Base-by-base conservation (phyloP, 2,329 filamentous ascomycete genomes). In the Colletotrichum viniferum region DNA sequence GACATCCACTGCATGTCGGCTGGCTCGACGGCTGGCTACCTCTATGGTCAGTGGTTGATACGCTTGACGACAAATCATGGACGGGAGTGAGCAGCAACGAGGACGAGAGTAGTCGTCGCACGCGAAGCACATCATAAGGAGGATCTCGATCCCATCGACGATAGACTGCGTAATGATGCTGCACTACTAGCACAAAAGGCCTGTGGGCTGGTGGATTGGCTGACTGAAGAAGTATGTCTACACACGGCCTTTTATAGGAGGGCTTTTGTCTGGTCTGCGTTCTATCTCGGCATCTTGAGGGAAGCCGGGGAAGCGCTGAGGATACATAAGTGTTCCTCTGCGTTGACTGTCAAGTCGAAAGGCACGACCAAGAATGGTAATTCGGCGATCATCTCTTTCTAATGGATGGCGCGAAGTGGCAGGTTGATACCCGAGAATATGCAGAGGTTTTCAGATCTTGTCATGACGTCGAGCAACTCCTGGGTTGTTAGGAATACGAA, bases 241-340 rank as follows among this genome's bases (percentile, higher is more conserved):
- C 34, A 38, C 16, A 16, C 1, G 26, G 4, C 16, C 36, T 18
- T 18, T 18, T 43, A n/a, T 5, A n/a, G 2, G 8, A 43, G 16
- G 38, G 36, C 14, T 7, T 8, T 8, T 18, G 4, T 1, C 36
- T 43, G 18, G 43, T 48, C 9, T 21, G 9, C 43, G 18, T 48
- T 12, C n/a, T 21, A 21, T 0, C 10, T 21, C 2, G 10, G 4
- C 6, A 4, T 13, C n/a, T 52, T 3, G n/a, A 3, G 43, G 3
- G 43, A 7, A 21, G 43, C 5, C 12, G n/a, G 3, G 43, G 10
- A 48, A 21, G 43, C 10, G n/a, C 7, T 13, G 10, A 21, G 5
- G n/a, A 9, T 52, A 48, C 3, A 52, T 21, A 7, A 13, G 10
- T 21, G 4, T 3, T 12, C 43, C 43, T 48, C 43, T n/a, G n/a